Evolutionary conservation across 2,329 filamentous ascomycete species (phyloP).

Genomic region (Arthrobotrys musiformis): DNA sequence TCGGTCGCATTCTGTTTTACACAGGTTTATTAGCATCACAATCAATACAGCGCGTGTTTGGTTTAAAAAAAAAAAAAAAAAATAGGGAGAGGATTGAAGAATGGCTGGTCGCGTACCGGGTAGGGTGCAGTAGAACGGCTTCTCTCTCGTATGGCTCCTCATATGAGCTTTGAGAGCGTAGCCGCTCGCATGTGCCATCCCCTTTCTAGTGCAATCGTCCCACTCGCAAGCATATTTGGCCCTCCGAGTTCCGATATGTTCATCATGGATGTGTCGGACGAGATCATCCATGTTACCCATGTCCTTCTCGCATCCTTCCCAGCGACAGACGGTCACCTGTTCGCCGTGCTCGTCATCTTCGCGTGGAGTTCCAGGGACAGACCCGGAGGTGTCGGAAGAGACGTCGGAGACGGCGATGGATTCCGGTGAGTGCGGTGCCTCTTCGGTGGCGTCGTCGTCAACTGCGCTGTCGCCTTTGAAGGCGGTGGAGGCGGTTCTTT

Average conservation of each 20-base stretch:
- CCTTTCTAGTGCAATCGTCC: constrained; percentile 87
- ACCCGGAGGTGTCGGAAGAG: constrained; percentile 89
- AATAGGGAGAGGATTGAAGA: background rate
- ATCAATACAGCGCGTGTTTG: background rate
- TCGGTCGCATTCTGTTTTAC: constrained; percentile 83
- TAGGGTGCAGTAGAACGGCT: constrained; percentile 95
- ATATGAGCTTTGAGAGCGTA: constrained; percentile 97
- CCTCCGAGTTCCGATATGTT: constrained; percentile 90
- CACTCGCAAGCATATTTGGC: constrained; percentile 99
- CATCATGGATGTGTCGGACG: constrained; percentile 86
- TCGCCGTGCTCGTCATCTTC: constrained; percentile 76
- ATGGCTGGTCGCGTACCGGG: constrained; percentile 72
- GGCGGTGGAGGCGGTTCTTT: constrained; percentile 57
- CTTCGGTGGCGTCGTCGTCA: constrained; percentile 65
- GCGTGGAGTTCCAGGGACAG: constrained; percentile 77
- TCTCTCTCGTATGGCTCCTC: constrained; percentile 96
- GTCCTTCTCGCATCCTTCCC: constrained; percentile 79
- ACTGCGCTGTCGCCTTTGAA: constrained; percentile 65
- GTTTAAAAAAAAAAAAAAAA: too few species aligned
- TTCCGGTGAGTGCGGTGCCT: constrained; percentile 65
- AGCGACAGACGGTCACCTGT: constrained; percentile 80
- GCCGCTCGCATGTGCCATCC: constrained; percentile 89
- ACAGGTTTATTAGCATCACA: background rate
- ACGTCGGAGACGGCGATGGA: constrained; percentile 70
- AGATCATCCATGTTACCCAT: constrained; percentile 82